Conservation (phyloP, 495 filamentous ascomycete species). For the Pyrenula massariospora region DNA sequence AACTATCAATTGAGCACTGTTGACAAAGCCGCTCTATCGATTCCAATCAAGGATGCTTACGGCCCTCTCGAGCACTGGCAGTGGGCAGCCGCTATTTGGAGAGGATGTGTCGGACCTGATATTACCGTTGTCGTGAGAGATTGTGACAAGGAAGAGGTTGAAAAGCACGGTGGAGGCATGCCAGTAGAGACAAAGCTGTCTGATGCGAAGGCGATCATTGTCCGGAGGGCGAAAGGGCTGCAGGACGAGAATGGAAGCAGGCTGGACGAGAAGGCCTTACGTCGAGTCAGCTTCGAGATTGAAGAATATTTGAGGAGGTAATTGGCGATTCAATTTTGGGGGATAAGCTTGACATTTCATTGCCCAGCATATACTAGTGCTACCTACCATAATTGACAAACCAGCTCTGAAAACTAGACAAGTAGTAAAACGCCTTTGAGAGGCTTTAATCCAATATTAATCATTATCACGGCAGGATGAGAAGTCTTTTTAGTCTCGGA, state of each 20-base stretch:
- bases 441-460: too few species aligned
- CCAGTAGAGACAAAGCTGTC: conserved; percentile 40
- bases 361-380: too few species aligned
- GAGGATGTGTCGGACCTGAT: conserved; percentile 75
- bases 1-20: conserved; percentile 67
- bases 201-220: conserved; percentile 43
- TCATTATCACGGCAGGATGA: too few species aligned
- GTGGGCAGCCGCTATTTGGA: conserved; percentile 94
- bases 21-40: conserved; percentile 57
- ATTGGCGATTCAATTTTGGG: too few species aligned
- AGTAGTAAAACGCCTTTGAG: too few species aligned
- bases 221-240: conserved; percentile 32
- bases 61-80: conserved; percentile 88
- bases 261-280: conserved; percentile 44
- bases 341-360: too few species aligned
- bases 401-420: too few species aligned
- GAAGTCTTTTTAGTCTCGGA: too few species aligned
- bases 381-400: too few species aligned
- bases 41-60: conserved; percentile 69
- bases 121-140: conserved; percentile 57
- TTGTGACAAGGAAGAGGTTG: conserved; percentile 33
- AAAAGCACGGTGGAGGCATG: conserved; percentile 20
- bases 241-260: conserved; percentile 30
- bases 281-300: conserved; percentile 71
- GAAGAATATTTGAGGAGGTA: conserved; percentile 57